Conservation (phyloP, 1,284 basidiomycete genomes). For the Rhodotorula sp. region DNA sequence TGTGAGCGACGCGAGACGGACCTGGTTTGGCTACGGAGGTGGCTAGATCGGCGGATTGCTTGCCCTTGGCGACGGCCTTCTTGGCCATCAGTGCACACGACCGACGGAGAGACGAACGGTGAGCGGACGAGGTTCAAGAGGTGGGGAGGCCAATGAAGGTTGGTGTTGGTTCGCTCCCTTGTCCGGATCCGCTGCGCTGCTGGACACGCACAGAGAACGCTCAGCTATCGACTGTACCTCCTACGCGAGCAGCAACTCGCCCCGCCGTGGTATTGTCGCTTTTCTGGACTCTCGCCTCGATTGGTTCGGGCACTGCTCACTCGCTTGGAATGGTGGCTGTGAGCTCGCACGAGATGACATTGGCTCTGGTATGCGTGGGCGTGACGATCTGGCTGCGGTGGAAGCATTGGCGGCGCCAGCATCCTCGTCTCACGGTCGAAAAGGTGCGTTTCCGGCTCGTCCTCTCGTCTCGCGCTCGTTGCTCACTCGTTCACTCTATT, state of each 20-base stretch:
- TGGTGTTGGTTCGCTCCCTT: too few relatives aligned
- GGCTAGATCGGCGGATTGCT: neutral
- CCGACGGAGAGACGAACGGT: neutral
- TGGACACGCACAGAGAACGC: too few relatives aligned
- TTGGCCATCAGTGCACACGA: constrained; percentile 3
- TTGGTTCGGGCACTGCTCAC: too few relatives aligned
- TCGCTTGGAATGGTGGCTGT: too few relatives aligned
- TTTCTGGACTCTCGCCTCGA: too few relatives aligned
- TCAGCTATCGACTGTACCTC: too few relatives aligned
- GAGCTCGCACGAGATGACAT: too few relatives aligned
- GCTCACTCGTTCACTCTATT: neutral
- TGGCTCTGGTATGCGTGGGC: too few relatives aligned
- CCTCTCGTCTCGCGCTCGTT: constrained; percentile 43
- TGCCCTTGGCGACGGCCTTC: constrained; percentile 1
- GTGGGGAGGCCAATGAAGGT: constrained; percentile 52
- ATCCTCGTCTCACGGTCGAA: constrained; percentile 9
- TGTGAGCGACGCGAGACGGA: neutral
- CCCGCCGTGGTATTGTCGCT: too few relatives aligned
- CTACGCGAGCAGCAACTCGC: too few relatives aligned
- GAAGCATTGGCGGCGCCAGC: constrained; percentile 6
- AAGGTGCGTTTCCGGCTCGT: constrained; percentile 51
- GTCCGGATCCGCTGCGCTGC: too few relatives aligned
- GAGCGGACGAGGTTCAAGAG: neutral
- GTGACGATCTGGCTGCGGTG: neutral
- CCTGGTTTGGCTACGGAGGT: neutral